phyloP scores from a whole-genome alignment of 2,329 filamentous ascomycete species.

The Allantophomopsis cytisporea region DNA sequence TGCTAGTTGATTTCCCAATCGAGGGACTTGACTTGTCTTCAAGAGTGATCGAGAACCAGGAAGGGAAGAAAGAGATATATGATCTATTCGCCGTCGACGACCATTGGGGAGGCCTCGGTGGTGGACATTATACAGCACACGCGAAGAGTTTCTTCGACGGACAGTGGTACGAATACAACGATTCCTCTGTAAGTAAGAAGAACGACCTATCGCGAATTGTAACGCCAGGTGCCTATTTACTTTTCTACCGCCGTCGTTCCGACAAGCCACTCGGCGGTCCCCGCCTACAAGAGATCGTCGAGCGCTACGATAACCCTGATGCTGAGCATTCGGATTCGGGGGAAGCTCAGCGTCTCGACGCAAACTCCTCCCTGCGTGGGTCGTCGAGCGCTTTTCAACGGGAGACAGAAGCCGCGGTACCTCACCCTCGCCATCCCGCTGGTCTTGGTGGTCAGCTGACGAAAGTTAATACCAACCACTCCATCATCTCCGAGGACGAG shows the following conservation, averaged over 20 bases:
- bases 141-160: constrained; percentile 84
- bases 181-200: constrained; percentile 56
- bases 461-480: constrained; percentile 13
- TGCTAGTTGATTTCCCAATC: constrained; percentile 81
- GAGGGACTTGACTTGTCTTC: constrained; percentile 72
- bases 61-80: constrained; percentile 73
- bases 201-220: constrained; percentile 50
- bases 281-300: constrained; percentile 57
- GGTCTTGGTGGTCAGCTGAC: constrained; percentile 26
- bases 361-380: constrained; percentile 72
- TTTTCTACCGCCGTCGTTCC: constrained; percentile 89
- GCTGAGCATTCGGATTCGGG: constrained; percentile 42
- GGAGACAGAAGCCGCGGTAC: constrained; percentile 48
- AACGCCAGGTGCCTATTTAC: constrained; percentile 70
- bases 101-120: constrained; percentile 84
- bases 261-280: constrained; percentile 65
- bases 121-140: constrained; percentile 91
- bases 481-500: constrained; percentile 8
- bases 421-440: constrained; percentile 42
- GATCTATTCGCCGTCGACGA: constrained; percentile 94
- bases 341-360: constrained; percentile 81
- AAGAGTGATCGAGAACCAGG: constrained; percentile 67
- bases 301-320: constrained; percentile 40
- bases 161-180: constrained; percentile 95
- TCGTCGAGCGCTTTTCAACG: constrained; percentile 77